Evolutionary conservation across 805 yeast genomes (phyloP).

Genomic region (Lipomyces sp.): DNA sequence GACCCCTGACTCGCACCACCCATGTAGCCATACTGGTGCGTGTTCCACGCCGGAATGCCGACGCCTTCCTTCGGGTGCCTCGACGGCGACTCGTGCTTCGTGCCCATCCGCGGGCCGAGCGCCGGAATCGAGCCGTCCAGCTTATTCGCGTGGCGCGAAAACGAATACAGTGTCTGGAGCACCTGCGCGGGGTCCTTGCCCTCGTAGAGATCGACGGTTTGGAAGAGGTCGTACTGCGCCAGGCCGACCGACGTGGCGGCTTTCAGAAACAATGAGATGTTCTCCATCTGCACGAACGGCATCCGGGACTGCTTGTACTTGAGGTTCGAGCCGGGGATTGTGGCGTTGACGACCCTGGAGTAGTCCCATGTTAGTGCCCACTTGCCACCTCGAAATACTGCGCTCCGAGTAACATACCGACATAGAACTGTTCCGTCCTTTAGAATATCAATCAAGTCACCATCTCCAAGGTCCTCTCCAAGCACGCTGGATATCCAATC

Average conservation of each 20-base stretch:
- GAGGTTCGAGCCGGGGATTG: slow-evolving; percentile 41
- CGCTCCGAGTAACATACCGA: slow-evolving; percentile 33
- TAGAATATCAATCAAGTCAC: slow-evolving; percentile 53
- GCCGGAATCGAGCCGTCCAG: slow-evolving; percentile 51
- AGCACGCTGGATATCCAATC: slow-evolving; percentile 53
- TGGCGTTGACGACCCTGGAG: slow-evolving; percentile 40
- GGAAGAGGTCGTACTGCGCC: slow-evolving; percentile 77
- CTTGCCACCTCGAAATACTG: slow-evolving; percentile 9
- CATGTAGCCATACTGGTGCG: slow-evolving; percentile 58
- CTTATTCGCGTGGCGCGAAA: slow-evolving; percentile 64
- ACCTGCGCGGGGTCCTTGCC: slow-evolving; percentile 74
- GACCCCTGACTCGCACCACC: slow-evolving; percentile 48
- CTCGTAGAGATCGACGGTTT: slow-evolving; percentile 73
- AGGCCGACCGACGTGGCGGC: slow-evolving; percentile 64
- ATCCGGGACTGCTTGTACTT: slow-evolving; percentile 56
- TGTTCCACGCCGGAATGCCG: slow-evolving; percentile 51
- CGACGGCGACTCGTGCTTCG: slow-evolving; percentile 48
- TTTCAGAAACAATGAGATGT: slow-evolving; percentile 65
- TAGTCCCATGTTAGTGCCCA: background rate
- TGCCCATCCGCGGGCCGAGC: slow-evolving; percentile 57
- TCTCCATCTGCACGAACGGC: slow-evolving; percentile 85
- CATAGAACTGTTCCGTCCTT: slow-evolving; percentile 63
- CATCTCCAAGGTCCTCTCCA: slow-evolving; percentile 37
- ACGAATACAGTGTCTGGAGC: slow-evolving; percentile 65
- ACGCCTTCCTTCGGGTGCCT: slow-evolving; percentile 54